A percentile compares a stretch with the other conserved stretches of the same genome.
These are phyloP conservation scores for Brettanomyces bruxellensis DNA, from an alignment of 805 yeast genomes.

Conservation along the genomic window DNA sequence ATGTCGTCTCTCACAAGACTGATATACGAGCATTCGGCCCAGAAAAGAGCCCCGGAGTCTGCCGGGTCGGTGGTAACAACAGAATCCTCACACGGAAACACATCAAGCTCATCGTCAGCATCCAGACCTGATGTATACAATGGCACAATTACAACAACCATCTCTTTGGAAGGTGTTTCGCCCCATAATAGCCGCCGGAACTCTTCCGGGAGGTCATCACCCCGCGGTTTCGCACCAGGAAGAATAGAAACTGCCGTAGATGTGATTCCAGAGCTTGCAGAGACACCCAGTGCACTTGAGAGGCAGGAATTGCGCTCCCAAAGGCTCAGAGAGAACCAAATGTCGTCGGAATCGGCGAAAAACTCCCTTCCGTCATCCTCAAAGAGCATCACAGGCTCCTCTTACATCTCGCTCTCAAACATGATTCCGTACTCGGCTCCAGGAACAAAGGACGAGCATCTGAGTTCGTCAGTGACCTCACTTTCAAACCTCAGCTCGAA, in stretches of 20 bases:
- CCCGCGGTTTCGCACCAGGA: background rate
- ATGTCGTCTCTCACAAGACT: constrained; percentile 27
- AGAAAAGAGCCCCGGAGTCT: constrained; percentile 11
- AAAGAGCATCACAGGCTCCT: constrained; percentile 12
- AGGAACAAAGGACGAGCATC: constrained; percentile 37
- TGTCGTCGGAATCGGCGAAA: background rate
- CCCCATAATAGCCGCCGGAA: constrained; percentile 6
- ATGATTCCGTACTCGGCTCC: constrained; percentile 68
- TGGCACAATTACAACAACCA: constrained; percentile 25
- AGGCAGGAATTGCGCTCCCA: background rate
- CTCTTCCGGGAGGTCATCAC: background rate
- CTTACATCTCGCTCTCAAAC: constrained; percentile 39
- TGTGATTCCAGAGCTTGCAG: background rate
- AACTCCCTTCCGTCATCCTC: background rate
- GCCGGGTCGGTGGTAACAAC: constrained; percentile 25
- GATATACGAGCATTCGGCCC: constrained; percentile 18
- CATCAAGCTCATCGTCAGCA: background rate
- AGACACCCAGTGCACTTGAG: background rate
- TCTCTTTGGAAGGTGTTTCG: constrained; percentile 26
- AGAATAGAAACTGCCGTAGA: background rate
- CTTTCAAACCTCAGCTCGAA: background rate
- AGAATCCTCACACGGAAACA: constrained; percentile 21
- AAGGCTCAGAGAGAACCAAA: background rate
- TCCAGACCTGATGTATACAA: constrained; percentile 8
- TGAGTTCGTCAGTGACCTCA: constrained; percentile 7